Base-by-base conservation (phyloP, 2,329 filamentous ascomycete species). In the Cercospora janseana region DNA sequence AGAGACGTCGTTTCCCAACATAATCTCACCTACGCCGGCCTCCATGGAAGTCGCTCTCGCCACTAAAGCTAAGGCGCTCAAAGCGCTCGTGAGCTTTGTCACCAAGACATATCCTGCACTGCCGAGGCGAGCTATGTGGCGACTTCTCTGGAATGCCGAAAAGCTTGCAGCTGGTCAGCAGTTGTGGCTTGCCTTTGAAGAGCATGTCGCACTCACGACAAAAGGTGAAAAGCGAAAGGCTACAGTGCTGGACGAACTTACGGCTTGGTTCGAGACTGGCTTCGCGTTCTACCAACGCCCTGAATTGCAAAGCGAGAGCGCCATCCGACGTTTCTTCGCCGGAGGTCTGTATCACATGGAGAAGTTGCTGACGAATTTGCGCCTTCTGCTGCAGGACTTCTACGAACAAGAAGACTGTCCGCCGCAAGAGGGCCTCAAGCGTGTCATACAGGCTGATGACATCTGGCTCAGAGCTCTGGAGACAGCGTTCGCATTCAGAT, bases 111-210 rank as follows among this genome's bases (percentile, higher is more conserved):
- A 83, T 52, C 72, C 74, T 24, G 74, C 81, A 2, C 68, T 97
- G 4, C 81, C 86, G 56, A 80, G 82, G 31, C 73, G 72, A 18
- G 84, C 84, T 1, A 83, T 83, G 59, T 97, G 91, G 90, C 78
- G 79, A 55, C 71, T 98, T 24, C 74, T 98, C n/a, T 87, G 84
- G 76, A 84, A 92, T 63, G 92, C 92, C 0, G 93, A 98, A 68
- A 95, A 91, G 69, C 79, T 97, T 72, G 82, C 86, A 34, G 87
- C 90, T 27, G 88, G 89, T 13, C 79, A 80, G 53, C 77, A 82
- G 37, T 77, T 97, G 28, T 97, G 92, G 90, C 83, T 83, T 55
- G 77, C 81, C 46, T 89, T 95, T 63, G 87, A 95, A 64, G 73
- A 76, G 6, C 85, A 85, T 44, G 76, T 84, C 6, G 75, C 55